These are phyloP conservation scores for Quercus rubra DNA, from an alignment of 306 rosid genomes.

Conservation along the genomic window DNA sequence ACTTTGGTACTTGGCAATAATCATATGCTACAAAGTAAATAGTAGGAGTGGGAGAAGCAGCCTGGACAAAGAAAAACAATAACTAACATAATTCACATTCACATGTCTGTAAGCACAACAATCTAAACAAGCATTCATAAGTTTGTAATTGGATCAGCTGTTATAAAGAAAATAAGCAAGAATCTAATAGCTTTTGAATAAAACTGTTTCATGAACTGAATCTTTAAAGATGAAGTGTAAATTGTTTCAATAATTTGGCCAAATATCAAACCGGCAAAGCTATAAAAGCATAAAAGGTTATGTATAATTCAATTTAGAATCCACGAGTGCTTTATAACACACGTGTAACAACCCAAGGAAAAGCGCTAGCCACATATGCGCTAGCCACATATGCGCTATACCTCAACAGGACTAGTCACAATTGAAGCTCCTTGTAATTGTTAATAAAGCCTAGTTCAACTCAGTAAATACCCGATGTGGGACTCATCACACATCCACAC, in stretches of 20 bases:
- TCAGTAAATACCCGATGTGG: too few species aligned
- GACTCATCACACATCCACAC: too few species aligned
- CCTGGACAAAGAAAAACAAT: neutral
- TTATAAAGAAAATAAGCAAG: neutral
- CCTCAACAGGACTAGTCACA: too few species aligned
- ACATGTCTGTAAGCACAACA: neutral
- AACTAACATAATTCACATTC: neutral
- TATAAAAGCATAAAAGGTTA: too few species aligned
- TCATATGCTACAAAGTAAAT: neutral
- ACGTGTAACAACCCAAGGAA: too few species aligned
- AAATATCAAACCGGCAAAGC: neutral
- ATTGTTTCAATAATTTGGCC: neutral
- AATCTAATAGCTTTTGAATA: neutral
- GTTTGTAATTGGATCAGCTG: neutral
- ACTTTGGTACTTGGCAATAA: constrained; percentile 1
- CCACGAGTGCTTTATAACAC: too few species aligned
- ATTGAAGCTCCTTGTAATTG: too few species aligned
- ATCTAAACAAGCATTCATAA: neutral
- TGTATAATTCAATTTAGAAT: too few species aligned
- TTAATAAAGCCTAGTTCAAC: too few species aligned
- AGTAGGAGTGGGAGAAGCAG: neutral
- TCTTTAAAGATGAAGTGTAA: neutral
- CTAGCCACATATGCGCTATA: too few species aligned
- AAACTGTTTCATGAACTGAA: neutral
- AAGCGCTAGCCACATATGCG: too few species aligned